A percentile compares a stretch with the other conserved stretches of the same genome.
Conservation (phyloP, 495 filamentous ascomycete genomes). For the Aspergillus funiculosus region DNA sequence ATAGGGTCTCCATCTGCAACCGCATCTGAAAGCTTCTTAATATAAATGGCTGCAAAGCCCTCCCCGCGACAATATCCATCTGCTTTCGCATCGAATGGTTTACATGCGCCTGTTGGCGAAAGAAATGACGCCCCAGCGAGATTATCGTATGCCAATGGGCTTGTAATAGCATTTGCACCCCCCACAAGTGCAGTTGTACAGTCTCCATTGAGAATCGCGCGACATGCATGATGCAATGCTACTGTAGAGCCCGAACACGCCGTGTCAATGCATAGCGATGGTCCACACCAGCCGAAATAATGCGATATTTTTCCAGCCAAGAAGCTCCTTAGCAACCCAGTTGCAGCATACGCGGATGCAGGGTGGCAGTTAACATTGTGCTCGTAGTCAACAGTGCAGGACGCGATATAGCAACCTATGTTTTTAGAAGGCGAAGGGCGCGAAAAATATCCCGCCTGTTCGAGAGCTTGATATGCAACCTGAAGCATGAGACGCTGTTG, state of each 20-base stretch:
- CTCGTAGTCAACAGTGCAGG: slow-evolving; percentile 30
- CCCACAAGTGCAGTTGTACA: slow-evolving; percentile 36
- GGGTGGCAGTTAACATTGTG: slow-evolving; percentile 33
- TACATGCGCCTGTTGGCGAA: slow-evolving; percentile 48
- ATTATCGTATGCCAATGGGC: slow-evolving; percentile 31
- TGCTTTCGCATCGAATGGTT: slow-evolving; percentile 64
- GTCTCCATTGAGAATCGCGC: slow-evolving; percentile 34
- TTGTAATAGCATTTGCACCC: slow-evolving; percentile 40
- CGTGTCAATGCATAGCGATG: slow-evolving; percentile 40
- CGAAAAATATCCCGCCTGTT: slow-evolving; percentile 40
- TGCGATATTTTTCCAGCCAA: slow-evolving; percentile 34
- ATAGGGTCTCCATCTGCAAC: slow-evolving; percentile 57
- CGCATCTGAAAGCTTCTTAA: slow-evolving; percentile 62
- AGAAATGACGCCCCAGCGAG: slow-evolving; percentile 34
- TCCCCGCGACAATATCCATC: slow-evolving; percentile 74
- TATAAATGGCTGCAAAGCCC: slow-evolving; percentile 55
- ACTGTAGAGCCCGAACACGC: slow-evolving; percentile 44
- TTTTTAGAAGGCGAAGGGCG: slow-evolving; percentile 8
- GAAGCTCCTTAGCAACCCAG: slow-evolving; percentile 32
- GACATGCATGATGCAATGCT: slow-evolving; percentile 38
- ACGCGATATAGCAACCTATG: slow-evolving; percentile 37
- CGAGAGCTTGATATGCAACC: slow-evolving; percentile 44
- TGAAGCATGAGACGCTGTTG: slow-evolving; percentile 48
- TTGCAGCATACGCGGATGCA: slow-evolving; percentile 35
- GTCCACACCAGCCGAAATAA: slow-evolving; percentile 49